Evolutionary conservation across 2,329 filamentous ascomycete species (phyloP).

Genomic region (Colletotrichum cuscutae): DNA sequence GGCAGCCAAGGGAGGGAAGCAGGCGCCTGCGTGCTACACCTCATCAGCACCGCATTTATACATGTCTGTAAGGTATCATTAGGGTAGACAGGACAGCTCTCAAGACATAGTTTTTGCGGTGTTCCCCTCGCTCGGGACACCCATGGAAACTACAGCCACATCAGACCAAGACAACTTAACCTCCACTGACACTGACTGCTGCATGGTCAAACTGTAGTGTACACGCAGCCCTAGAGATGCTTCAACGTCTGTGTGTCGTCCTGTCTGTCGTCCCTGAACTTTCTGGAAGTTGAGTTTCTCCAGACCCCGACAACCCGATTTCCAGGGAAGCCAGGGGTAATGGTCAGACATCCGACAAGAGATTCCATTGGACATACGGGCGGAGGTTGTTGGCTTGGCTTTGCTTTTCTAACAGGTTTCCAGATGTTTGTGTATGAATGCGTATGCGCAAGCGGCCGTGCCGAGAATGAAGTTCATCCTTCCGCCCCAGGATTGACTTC

Average conservation of each 20-base stretch:
- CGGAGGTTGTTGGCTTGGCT: background rate
- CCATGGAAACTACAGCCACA: constrained; percentile 4
- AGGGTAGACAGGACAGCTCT: background rate
- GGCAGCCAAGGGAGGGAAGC: background rate
- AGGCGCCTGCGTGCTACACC: background rate
- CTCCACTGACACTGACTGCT: background rate
- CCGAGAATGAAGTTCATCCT: background rate
- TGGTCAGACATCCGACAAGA: constrained; percentile 24
- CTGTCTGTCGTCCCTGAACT: background rate
- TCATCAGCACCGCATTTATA: background rate
- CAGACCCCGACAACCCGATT: background rate
- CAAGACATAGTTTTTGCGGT: background rate
- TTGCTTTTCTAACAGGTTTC: background rate
- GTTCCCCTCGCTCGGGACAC: constrained; percentile 31
- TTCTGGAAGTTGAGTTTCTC: background rate
- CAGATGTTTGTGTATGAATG: background rate
- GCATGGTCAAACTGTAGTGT: constrained; percentile 1
- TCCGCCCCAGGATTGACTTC: background rate
- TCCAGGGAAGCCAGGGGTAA: background rate
- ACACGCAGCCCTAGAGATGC: background rate
- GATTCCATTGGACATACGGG: background rate
- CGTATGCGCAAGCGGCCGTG: background rate
- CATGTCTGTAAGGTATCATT: background rate
- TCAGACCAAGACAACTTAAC: constrained; percentile 18
- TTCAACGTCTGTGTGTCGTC: constrained; percentile 8